phyloP scores from a whole-genome alignment of 305 asterid genomes.

The Withania somnifera region DNA sequence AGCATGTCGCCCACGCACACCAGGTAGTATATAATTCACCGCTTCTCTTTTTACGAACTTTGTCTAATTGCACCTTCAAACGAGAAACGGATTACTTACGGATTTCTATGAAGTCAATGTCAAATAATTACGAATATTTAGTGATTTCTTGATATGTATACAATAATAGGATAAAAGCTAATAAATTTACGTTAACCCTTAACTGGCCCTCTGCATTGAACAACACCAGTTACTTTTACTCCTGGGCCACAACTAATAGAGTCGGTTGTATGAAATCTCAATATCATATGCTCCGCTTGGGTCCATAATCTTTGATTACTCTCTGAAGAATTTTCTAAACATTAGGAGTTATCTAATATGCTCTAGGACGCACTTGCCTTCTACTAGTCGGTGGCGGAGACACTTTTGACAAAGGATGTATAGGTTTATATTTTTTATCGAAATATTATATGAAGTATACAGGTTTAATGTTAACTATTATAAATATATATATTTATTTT shows the following conservation, averaged over 20 bases:
- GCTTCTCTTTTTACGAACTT: not conserved
- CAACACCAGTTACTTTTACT: not conserved
- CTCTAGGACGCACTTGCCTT: not conserved
- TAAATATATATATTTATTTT: too few relatives aligned
- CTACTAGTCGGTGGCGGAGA: not conserved
- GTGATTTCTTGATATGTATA: not conserved
- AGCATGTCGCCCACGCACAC: conserved; percentile 40
- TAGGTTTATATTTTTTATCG: too few relatives aligned
- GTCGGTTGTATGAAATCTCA: not conserved
- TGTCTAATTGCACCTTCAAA: not conserved
- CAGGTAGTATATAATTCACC: conserved; percentile 8
- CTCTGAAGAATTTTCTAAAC: not conserved
- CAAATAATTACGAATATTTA: not conserved
- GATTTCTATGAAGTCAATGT: too few relatives aligned
- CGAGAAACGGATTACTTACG: fast-evolving
- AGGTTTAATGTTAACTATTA: too few relatives aligned
- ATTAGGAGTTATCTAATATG: not conserved
- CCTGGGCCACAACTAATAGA: not conserved
- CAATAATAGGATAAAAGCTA: not conserved
- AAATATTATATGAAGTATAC: too few relatives aligned
- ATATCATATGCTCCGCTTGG: not conserved
- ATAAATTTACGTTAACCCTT: not conserved
- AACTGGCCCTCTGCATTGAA: not conserved
- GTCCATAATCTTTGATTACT: not conserved
- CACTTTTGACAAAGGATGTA: too few relatives aligned